Percentiles rank a stretch among this genome's conserved stretches.
These are phyloP conservation scores for Blastosporella zonata DNA, from an alignment of 1,284 basidiomycete species.

Conservation along the genomic window DNA sequence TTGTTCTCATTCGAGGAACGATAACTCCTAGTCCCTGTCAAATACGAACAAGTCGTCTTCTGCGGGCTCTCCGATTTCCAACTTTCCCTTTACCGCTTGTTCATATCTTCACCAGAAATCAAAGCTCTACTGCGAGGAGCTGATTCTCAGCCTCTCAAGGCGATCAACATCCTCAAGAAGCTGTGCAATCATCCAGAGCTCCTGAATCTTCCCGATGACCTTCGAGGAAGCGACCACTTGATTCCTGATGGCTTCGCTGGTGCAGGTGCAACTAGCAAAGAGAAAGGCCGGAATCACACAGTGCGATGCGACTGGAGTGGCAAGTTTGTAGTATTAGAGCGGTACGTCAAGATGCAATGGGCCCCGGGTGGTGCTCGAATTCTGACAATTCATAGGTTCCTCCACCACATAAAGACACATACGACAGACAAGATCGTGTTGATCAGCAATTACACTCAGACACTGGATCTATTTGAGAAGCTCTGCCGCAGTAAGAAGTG, in stretches of 20 bases:
- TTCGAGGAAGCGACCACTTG: constrained; percentile 81
- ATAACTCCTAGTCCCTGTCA: constrained; percentile 80
- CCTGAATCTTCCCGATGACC: constrained; percentile 82
- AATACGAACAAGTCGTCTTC: constrained; percentile 99
- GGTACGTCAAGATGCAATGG: constrained; percentile 43
- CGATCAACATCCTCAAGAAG: constrained; percentile 96
- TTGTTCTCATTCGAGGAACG: constrained; percentile 2
- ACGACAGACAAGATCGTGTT: constrained; percentile 98
- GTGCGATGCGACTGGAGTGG: constrained; percentile 83
- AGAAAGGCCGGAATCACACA: constrained; percentile 47
- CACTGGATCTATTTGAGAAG: constrained; percentile 91
- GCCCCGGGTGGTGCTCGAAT: not conserved
- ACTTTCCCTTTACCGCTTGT: constrained; percentile 85
- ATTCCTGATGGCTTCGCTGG: constrained; percentile 84
- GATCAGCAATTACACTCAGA: constrained; percentile 98
- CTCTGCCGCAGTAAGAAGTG: constrained; percentile 83
- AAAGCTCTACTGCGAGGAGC: constrained; percentile 87
- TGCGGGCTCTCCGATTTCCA: constrained; percentile 90
- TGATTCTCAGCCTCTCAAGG: constrained; percentile 95
- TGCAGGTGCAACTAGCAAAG: constrained; percentile 40
- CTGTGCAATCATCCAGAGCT: constrained; percentile 97
- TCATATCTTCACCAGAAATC: constrained; percentile 94
- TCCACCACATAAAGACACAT: constrained; percentile 77
- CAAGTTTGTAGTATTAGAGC: constrained; percentile 92
- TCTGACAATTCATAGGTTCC: constrained; percentile 55